Percentiles rank a stretch among this genome's conserved stretches.
Conservation (phyloP, 164 flowering plant genomes). For the Vitis labrusca region DNA sequence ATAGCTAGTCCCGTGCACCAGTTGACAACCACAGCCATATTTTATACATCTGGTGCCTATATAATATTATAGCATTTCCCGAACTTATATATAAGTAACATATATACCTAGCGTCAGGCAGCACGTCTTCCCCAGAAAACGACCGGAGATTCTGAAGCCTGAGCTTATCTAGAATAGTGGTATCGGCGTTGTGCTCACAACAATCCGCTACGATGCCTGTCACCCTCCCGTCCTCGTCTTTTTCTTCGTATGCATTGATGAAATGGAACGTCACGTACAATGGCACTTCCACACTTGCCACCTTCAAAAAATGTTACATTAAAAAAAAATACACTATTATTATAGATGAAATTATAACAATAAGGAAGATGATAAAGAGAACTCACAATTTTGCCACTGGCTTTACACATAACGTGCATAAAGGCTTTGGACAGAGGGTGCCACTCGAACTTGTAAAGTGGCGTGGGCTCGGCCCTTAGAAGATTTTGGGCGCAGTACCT, state of each 20-base stretch:
- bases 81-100: background rate
- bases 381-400: conserved; percentile 82
- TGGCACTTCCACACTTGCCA: conserved; percentile 96
- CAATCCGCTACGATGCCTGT: conserved; percentile 76
- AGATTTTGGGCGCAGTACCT: conserved; percentile 80
- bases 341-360: too few species aligned
- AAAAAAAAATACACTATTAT: background rate
- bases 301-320: conserved; percentile 36
- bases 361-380: too few species aligned
- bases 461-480: conserved; percentile 86
- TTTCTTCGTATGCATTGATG: conserved; percentile 90
- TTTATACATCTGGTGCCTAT: background rate
- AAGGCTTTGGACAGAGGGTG: conserved; percentile 79
- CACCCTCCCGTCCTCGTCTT: conserved; percentile 78
- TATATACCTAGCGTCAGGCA: conserved; percentile 84
- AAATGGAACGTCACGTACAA: conserved; percentile 86
- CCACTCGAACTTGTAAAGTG: conserved; percentile 95
- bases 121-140: conserved; percentile 55
- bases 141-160: conserved; percentile 66
- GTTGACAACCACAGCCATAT: background rate
- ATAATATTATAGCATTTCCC: too few species aligned
- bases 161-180: conserved; percentile 75
- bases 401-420: conserved; percentile 85
- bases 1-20: too few species aligned
- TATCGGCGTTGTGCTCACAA: conserved; percentile 85